Evolutionary conservation across 768 basidiomycete species (phyloP), one percentile per base, ranked within the genome.

Genomic region (Boletus insuetus): DNA sequence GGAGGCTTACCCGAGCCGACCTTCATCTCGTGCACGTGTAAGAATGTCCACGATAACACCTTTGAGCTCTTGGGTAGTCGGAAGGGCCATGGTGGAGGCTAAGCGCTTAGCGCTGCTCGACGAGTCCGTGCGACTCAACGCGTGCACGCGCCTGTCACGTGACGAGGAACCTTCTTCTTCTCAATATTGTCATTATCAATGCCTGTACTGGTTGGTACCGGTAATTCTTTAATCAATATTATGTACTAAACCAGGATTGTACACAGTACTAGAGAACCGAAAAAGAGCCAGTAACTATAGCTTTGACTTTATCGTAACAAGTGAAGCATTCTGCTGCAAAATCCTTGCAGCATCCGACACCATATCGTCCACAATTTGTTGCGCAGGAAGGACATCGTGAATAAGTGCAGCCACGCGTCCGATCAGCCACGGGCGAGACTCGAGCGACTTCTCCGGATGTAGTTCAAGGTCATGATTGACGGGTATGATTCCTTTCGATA

Each of bases 301-400:
- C 72, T 80, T 85, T 31, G 84, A 72, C 69, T 75, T 82, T 31
- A 73, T 53, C 39, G 65, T 68, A 8, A 82, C 69, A 52, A 72
- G 54, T 35, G 74, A 72, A 38, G 67, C 73, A 41, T 75, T 74
- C 42, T 70, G 70, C 49, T 75, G 71, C 47, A 86, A 58, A 47
- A 80, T 74, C 65, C 68, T 68, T 39, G 74, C 79, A 10, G 85
- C 85, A 5, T 82, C 82, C 8, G 73, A 71, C 19, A 87, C 79
- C 92, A 95, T 94, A 55, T 79, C 78, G 29, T 94, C 90, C 46
- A 94, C 77, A 60, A 95, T 95, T 47, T 78, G 77, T 74, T 92
- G 83, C 8, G 94, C 94, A 6, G 94, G 91, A 12, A 85, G 77
- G 34, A 96, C 71, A 2, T 94, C 89, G 53, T 87, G 65, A 54